A percentile compares a stretch with the other conserved stretches of the same genome.
phyloP scores from a whole-genome alignment of 2,329 filamentous ascomycete genomes.

The Sporothrix luriei region DNA sequence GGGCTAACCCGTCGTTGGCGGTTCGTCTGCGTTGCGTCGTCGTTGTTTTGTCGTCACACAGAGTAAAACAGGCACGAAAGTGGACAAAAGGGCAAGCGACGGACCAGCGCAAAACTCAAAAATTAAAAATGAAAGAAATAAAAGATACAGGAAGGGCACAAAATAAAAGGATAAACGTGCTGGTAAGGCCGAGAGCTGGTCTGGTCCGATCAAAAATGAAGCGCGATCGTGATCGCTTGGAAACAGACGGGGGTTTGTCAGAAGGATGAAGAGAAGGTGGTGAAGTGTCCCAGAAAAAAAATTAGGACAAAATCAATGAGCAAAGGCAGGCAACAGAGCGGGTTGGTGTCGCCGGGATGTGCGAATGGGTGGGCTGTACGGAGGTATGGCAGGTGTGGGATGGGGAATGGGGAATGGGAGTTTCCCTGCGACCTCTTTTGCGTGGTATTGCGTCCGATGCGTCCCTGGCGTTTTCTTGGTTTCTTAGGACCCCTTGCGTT shows the following conservation, averaged over 20 bases:
- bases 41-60: constrained; percentile 3
- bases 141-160: constrained; percentile 4
- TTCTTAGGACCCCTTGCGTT: not conserved
- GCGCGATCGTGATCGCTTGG: not conserved
- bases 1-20: not conserved
- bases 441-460: constrained; percentile 9
- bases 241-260: not conserved
- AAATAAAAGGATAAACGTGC: constrained; percentile 8
- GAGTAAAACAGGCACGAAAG: not conserved
- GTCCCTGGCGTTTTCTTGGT: constrained; percentile 13
- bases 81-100: constrained; percentile 10
- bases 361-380: not conserved
- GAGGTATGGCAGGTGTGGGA: constrained; percentile 5
- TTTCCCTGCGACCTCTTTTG: not conserved
- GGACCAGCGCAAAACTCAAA: not conserved
- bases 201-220: constrained; percentile 1
- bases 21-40: constrained; percentile 18
- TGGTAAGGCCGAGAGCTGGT: constrained; percentile 16
- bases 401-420: not conserved
- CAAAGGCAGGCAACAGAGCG: not conserved
- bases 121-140: not conserved
- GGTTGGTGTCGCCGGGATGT: constrained; percentile 17
- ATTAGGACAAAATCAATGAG: constrained; percentile 10
- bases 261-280: not conserved
- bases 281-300: constrained; percentile 1